Percentiles rank a stretch among this genome's conserved stretches.
phyloP scores from a whole-genome alignment of 148 eudicot genomes.

The Rheum nobile region DNA sequence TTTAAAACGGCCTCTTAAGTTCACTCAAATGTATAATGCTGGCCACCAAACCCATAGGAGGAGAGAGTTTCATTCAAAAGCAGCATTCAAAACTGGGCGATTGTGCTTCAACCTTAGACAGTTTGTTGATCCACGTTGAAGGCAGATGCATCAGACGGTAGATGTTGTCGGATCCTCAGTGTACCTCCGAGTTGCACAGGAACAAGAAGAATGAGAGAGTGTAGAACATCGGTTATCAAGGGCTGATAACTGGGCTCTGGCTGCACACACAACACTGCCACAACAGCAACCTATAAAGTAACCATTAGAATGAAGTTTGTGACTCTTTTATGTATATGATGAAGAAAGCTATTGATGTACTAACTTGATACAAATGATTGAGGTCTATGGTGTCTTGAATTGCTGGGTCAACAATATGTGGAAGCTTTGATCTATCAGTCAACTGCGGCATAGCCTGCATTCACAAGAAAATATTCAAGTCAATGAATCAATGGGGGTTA shows the following conservation, averaged over 20 bases:
- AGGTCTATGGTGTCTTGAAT: conserved; percentile 65
- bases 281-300: conserved; percentile 67
- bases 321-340: neutral
- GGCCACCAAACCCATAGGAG: too few species aligned
- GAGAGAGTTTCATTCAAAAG: too few species aligned
- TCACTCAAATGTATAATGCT: too few species aligned
- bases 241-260: conserved; percentile 92
- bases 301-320: too few species aligned
- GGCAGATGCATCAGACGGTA: neutral
- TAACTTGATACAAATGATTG: conserved; percentile 79
- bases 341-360: conserved; percentile 5
- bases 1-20: too few species aligned
- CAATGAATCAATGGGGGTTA: neutral
- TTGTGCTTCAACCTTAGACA: neutral
- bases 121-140: neutral
- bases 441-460: conserved; percentile 86
- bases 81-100: conserved; percentile 1
- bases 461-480: neutral
- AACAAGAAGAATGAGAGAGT: conserved; percentile 73
- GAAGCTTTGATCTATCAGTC: conserved; percentile 79
- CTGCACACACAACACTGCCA: conserved; percentile 83
- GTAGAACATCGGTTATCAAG: conserved; percentile 73
- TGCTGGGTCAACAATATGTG: conserved; percentile 68
- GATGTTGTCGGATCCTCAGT: conserved; percentile 21
- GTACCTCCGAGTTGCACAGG: conserved; percentile 86